A percentile compares a stretch with the other conserved stretches of the same genome.
phyloP scores from a whole-genome alignment of 108 stramenopile genomes.

The Aurantiochytrium sp. region DNA sequence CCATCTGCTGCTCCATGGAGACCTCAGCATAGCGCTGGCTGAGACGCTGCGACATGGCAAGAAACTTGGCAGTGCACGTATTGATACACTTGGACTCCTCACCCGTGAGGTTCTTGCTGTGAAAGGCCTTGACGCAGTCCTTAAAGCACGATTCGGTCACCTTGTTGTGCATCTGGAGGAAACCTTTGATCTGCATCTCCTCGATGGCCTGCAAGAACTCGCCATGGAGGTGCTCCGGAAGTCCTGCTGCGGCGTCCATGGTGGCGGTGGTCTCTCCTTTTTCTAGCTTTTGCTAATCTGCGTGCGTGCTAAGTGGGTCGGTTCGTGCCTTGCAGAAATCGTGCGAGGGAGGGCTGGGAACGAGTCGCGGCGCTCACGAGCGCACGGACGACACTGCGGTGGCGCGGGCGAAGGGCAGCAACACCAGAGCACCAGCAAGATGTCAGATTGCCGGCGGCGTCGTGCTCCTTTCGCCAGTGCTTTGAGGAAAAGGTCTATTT shows the following conservation, averaged over 20 bases:
- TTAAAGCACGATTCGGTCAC: background rate
- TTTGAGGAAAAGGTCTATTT: too few species aligned
- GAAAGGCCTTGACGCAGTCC: conserved; percentile 18
- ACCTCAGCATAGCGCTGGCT: background rate
- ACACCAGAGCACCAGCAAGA: too few species aligned
- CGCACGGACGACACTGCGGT: too few species aligned
- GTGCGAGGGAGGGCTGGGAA: too few species aligned
- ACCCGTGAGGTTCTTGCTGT: conserved; percentile 13
- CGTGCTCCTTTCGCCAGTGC: too few species aligned
- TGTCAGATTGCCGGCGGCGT: too few species aligned
- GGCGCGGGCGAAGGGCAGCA: too few species aligned
- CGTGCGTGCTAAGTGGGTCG: too few species aligned
- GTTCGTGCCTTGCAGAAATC: too few species aligned
- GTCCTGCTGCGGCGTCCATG: background rate
- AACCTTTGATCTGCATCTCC: background rate
- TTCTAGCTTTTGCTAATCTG: background rate
- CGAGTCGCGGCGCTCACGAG: too few species aligned
- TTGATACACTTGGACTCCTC: conserved; percentile 10
- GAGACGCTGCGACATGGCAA: conserved; percentile 2
- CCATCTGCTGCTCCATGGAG: conserved; percentile 7
- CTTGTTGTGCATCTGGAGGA: background rate
- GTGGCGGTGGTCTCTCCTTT: background rate
- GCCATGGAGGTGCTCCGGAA: conserved; percentile 10
- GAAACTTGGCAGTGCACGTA: background rate
- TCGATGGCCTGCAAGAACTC: background rate